phyloP scores from a whole-genome alignment of 2,329 filamentous ascomycete species.

The Neonectria coccinea region DNA sequence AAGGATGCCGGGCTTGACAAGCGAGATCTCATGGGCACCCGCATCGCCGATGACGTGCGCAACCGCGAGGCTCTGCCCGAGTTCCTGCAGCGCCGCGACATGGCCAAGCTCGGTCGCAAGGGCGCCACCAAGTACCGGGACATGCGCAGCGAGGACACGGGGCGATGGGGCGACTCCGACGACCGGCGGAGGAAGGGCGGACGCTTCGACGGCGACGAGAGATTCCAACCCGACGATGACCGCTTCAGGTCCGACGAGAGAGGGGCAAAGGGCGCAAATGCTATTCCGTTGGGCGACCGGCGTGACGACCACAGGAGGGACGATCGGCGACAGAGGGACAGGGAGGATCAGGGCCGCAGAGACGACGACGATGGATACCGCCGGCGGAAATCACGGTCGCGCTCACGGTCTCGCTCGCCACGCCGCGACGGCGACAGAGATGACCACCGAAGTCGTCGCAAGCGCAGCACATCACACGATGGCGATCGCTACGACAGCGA shows the following conservation, averaged over 20 bases:
- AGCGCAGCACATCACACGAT: conserved; percentile 68
- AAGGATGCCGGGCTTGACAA: conserved; percentile 80
- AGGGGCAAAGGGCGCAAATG: conserved; percentile 74
- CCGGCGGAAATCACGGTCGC: conserved; percentile 48
- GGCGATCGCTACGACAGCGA: conserved; percentile 66
- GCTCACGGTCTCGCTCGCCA: conserved; percentile 67
- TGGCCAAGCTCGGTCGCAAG: conserved; percentile 93
- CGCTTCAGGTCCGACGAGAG: conserved; percentile 57
- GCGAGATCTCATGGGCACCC: conserved; percentile 86
- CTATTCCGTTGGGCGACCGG: conserved; percentile 74
- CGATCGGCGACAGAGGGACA: conserved; percentile 44
- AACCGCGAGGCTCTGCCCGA: conserved; percentile 88
- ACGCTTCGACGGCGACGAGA: conserved; percentile 66
- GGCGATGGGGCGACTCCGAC: conserved; percentile 79
- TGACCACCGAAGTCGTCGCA: conserved; percentile 62
- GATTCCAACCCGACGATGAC: conserved; percentile 74
- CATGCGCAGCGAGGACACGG: conserved; percentile 90
- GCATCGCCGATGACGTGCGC: conserved; percentile 84
- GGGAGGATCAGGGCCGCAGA: conserved; percentile 45
- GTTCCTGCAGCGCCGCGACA: conserved; percentile 92
- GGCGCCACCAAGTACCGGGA: conserved; percentile 92
- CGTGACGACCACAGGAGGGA: conserved; percentile 54
- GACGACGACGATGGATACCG: conserved; percentile 34
- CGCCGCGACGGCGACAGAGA: conserved; percentile 57
- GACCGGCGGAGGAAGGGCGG: conserved; percentile 57